phyloP scores from a whole-genome alignment of 1,284 basidiomycete genomes.

The Clitocybe nebularis region DNA sequence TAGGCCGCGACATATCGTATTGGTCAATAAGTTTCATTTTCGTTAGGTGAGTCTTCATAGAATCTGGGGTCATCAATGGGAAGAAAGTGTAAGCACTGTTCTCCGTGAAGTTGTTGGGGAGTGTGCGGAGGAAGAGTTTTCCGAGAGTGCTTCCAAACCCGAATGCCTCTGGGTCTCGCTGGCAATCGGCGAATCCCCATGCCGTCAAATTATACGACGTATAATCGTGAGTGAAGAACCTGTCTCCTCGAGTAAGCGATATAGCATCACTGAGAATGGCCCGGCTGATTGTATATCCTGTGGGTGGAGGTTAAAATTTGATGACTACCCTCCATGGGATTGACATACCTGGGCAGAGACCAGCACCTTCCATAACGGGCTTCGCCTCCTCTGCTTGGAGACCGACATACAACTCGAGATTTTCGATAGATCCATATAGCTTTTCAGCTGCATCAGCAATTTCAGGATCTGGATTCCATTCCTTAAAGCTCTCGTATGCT shows the following conservation, averaged over 20 bases:
- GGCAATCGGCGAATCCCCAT: conserved; percentile 80
- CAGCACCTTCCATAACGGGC: conserved; percentile 72
- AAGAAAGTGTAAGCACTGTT: conserved; percentile 82
- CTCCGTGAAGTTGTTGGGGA: conserved; percentile 66
- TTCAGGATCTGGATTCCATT: conserved; percentile 79
- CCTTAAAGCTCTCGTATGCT: conserved; percentile 66
- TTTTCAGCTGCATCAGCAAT: conserved; percentile 72
- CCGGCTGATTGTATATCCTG: conserved; percentile 80
- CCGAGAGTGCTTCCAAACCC: conserved; percentile 75
- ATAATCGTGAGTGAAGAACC: conserved; percentile 81
- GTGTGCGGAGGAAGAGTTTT: conserved; percentile 66
- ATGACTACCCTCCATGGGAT: not conserved
- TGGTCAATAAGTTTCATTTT: conserved; percentile 49
- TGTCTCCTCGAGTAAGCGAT: conserved; percentile 77
- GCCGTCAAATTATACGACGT: conserved; percentile 78
- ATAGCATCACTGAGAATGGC: conserved; percentile 90
- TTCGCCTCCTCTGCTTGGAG: conserved; percentile 73
- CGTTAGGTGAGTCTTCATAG: conserved; percentile 58
- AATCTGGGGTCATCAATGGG: conserved; percentile 74
- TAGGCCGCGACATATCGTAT: conserved; percentile 53
- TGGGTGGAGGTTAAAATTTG: conserved; percentile 4
- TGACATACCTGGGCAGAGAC: conserved; percentile 68
- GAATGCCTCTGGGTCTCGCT: conserved; percentile 61
- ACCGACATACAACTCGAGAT: conserved; percentile 80
- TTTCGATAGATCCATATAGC: conserved; percentile 73